Conservation (phyloP, 305 asterid genomes). For the Rubia balearica region DNA sequence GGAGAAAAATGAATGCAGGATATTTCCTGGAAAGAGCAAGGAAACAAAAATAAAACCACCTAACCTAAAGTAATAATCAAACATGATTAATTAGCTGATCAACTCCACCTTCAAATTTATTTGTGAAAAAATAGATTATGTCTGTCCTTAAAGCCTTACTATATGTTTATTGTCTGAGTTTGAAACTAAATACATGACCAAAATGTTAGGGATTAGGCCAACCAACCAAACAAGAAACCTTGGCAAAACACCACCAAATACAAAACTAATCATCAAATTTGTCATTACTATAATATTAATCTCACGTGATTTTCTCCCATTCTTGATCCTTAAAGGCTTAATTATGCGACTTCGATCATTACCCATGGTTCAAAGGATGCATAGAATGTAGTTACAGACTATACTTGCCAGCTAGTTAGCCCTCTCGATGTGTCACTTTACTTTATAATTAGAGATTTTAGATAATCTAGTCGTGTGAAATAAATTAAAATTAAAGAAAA, state of each 20-base stretch:
- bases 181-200: not conserved
- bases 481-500: no score
- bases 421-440: no score
- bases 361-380: no score
- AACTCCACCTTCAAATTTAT: not conserved
- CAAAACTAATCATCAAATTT: no score
- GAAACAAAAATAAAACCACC: not conserved
- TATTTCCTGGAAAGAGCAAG: no score
- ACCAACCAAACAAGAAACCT: not conserved
- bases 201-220: slow-evolving; percentile 9
- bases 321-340: not conserved
- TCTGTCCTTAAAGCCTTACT: not conserved
- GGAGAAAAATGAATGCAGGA: no score
- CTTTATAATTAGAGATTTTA: no score
- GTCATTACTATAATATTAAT: not conserved
- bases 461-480: no score
- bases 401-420: no score
- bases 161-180: not conserved
- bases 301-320: not conserved
- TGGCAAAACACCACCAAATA: not conserved
- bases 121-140: not conserved
- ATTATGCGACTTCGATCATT: no score
- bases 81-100: not conserved
- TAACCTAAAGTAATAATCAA: not conserved
- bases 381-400: no score